A percentile compares a stretch with the other conserved stretches of the same genome.
These are phyloP conservation scores for Taphrina pruni DNA, from an alignment of 1,139 yeast genomes.

Conservation along the genomic window DNA sequence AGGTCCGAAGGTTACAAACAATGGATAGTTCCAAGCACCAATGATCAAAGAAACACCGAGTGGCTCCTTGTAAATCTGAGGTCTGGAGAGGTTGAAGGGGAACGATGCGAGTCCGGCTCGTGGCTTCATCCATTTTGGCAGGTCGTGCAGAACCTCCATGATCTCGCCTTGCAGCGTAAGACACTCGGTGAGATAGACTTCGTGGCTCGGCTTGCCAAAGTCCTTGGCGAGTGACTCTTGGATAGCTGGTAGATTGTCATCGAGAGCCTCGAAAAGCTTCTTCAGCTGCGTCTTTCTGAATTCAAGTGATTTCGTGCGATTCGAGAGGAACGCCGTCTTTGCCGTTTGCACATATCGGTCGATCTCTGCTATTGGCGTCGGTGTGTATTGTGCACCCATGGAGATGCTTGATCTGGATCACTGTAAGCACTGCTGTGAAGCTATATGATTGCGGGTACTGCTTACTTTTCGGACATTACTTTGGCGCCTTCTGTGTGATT, in stretches of 20 bases:
- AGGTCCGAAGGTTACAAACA: slow-evolving; percentile 68
- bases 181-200: slow-evolving; percentile 67
- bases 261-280: slow-evolving; percentile 67
- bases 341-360: slow-evolving; percentile 19
- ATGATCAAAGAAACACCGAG: slow-evolving; percentile 40
- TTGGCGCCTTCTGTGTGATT: neutral
- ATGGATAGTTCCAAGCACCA: slow-evolving; percentile 79
- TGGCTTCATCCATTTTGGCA: slow-evolving; percentile 69
- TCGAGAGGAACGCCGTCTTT: slow-evolving; percentile 54
- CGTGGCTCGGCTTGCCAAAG: slow-evolving; percentile 67
- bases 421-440: neutral
- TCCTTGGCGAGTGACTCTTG: slow-evolving; percentile 68
- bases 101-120: slow-evolving; percentile 48
- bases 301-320: slow-evolving; percentile 63
- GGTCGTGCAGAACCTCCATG: slow-evolving; percentile 62
- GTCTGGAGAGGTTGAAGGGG: slow-evolving; percentile 30
- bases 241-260: slow-evolving; percentile 64
- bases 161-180: slow-evolving; percentile 63
- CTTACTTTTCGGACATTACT: neutral
- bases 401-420: slow-evolving; percentile 5
- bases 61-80: slow-evolving; percentile 31
- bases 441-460: neutral
- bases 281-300: slow-evolving; percentile 69
- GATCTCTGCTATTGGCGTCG: slow-evolving; percentile 30
- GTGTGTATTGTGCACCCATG: neutral